These are phyloP conservation scores for Microsporum ferrugineum DNA, from an alignment of 2,329 filamentous ascomycete species.

Conservation along the genomic window DNA sequence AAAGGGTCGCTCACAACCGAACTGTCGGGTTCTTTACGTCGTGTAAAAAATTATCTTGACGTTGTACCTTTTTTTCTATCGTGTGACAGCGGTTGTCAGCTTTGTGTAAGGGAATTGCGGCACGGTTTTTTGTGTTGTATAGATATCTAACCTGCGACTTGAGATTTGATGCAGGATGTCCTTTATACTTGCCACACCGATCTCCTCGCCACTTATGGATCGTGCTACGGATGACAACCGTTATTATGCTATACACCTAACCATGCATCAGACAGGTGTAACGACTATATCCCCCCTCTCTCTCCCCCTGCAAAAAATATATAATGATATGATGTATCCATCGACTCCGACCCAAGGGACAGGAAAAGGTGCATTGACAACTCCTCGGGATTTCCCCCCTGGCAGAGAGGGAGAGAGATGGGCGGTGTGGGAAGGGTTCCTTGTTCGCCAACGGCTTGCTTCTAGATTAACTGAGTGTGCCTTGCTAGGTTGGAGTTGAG, in stretches of 20 bases:
- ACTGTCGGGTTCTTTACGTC: slow-evolving; percentile 1
- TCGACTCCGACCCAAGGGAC: neutral
- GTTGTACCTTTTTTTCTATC: neutral
- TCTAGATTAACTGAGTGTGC: neutral
- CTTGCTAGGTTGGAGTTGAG: neutral
- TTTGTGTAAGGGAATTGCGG: neutral
- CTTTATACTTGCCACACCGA: neutral
- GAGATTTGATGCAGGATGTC: neutral
- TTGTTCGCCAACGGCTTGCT: neutral
- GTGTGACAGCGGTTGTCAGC: neutral
- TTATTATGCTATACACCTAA: neutral
- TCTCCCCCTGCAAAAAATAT: neutral
- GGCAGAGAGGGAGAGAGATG: neutral
- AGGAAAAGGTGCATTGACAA: too few species aligned
- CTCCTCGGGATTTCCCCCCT: neutral
- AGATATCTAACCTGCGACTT: neutral
- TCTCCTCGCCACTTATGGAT: neutral
- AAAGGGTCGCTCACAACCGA: slow-evolving; percentile 3
- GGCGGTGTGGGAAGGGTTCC: neutral
- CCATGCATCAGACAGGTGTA: neutral
- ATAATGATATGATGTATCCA: neutral
- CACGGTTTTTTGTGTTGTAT: neutral
- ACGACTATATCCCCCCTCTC: neutral
- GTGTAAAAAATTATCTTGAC: neutral
- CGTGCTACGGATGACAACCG: neutral